Evolutionary conservation across 805 yeast genomes (phyloP).

Genomic region (Teunomyces lycoperdinae): DNA sequence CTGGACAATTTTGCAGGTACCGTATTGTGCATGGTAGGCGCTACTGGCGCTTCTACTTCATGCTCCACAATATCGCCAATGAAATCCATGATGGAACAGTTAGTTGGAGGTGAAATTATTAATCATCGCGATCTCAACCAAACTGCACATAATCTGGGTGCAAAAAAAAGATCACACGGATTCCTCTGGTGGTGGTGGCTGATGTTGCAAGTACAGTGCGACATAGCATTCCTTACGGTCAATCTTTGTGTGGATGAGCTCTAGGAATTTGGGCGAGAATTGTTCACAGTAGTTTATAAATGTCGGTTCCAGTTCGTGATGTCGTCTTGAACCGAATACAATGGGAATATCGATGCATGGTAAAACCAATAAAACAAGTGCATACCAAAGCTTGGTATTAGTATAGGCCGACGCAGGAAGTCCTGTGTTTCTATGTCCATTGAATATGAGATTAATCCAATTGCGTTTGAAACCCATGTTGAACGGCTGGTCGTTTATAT

Average conservation of each 20-base stretch:
- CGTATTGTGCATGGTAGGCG: conserved; percentile 22
- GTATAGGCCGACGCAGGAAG: conserved; percentile 7
- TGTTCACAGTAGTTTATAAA: conserved; percentile 4
- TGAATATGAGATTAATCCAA: conserved; percentile 31
- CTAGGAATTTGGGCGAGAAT: conserved; percentile 7
- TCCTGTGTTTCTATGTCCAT: conserved; percentile 22
- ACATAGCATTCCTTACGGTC: conserved; percentile 9
- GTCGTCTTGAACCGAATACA: conserved; percentile 1
- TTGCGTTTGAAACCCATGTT: conserved; percentile 37
- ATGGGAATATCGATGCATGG: conserved; percentile 24
- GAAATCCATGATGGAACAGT: conserved; percentile 49
- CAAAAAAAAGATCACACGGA: not conserved
- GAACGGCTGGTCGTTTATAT: conserved; percentile 31
- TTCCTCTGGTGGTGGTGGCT: not conserved
- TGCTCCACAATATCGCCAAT: conserved; percentile 73
- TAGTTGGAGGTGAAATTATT: not conserved
- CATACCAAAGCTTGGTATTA: conserved; percentile 10
- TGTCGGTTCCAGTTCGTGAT: not conserved
- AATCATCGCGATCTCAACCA: conserved; percentile 2
- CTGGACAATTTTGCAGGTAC: conserved; percentile 38
- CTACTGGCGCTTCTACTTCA: conserved; percentile 37
- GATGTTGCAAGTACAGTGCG: conserved; percentile 7
- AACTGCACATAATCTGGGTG: conserved; percentile 1
- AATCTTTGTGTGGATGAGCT: conserved; percentile 7
- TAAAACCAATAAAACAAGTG: conserved; percentile 3